phyloP scores from a whole-genome alignment of 2,329 filamentous ascomycete species.

The Diaporthe ilicicola region DNA sequence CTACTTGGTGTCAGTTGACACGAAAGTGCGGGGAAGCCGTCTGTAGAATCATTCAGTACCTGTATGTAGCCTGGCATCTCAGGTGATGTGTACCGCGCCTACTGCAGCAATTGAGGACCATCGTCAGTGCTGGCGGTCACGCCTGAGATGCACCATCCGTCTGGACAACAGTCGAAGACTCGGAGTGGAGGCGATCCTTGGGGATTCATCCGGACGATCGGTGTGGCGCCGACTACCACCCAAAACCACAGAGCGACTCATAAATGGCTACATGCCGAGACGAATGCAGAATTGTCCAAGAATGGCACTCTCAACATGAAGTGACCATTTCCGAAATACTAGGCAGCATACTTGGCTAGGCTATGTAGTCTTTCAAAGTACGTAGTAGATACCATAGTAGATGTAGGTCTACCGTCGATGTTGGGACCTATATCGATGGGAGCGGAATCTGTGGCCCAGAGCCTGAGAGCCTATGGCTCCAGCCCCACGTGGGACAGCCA shows the following conservation, averaged over 20 bases:
- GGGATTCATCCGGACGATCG: not conserved
- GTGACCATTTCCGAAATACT: not conserved
- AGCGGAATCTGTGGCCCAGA: not conserved
- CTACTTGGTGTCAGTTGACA: not conserved
- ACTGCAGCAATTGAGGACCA: not conserved
- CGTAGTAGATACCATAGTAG: not conserved
- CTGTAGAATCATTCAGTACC: not conserved
- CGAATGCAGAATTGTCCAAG: not conserved
- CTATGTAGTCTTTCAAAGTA: too few relatives aligned
- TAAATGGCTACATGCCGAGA: not conserved
- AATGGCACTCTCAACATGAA: not conserved
- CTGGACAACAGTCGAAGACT: not conserved
- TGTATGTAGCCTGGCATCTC: not conserved
- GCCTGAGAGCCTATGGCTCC: not conserved
- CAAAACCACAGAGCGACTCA: not conserved
- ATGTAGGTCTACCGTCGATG: not conserved
- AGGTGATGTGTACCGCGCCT: not conserved
- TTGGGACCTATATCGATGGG: not conserved
- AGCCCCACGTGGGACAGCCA: slow-evolving; percentile 31
- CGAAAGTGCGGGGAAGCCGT: not conserved
- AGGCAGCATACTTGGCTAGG: not conserved
- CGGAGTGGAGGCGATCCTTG: not conserved
- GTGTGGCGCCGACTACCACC: not conserved
- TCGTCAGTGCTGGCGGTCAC: not conserved
- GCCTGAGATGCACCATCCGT: not conserved